Base-by-base conservation (phyloP, 768 basidiomycete species). In the Suillus fuscotomentosus region DNA sequence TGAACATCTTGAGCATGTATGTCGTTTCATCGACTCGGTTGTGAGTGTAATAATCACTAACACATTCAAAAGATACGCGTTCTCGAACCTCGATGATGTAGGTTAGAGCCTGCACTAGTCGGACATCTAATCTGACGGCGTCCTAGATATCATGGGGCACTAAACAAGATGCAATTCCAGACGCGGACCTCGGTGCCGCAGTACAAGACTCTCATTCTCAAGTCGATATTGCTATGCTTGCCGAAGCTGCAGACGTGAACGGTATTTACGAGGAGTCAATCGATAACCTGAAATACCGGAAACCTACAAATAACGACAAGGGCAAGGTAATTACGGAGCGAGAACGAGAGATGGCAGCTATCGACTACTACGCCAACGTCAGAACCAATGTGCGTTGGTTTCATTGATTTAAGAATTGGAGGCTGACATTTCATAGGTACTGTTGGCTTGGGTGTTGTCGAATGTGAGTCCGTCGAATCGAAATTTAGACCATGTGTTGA, bases 141-240 rank as follows among this genome's bases (percentile, higher is more conserved):
- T 27, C 53, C 5, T 70, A 92, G 90, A 92, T 93, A 50, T 93
- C 93, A 31, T 94, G 95, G 95, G 95, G 95, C 6, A 98, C 95
- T n/a, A 98, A 98, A 76, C 91, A 94, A 77, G 92, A 94, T 42
- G 84, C 84, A 10, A 78, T 83, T 3, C 82, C 85, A 0, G 88
- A 91, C 60, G 83, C 84, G 0, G 94, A 97, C 72, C 86, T 97
- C 20, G 94, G 94, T 11, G 87, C 88, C 8, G 92, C 95, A 55
- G 85, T 88, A 45, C 91, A 94, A 71, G 89, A 95, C 70, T 87
- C 85, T 34, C 81, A 90, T 70, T 88, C 88, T 15, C 88, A 92
- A 69, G 94, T 97, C 53, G 93, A 95, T 72, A 88, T 97, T 59
- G 92, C 95, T 75, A 85, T 96, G 76, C 83, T 90, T 27, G 87